Conservation (phyloP, 208 protist species). For the Leishmania mexicana region DNA sequence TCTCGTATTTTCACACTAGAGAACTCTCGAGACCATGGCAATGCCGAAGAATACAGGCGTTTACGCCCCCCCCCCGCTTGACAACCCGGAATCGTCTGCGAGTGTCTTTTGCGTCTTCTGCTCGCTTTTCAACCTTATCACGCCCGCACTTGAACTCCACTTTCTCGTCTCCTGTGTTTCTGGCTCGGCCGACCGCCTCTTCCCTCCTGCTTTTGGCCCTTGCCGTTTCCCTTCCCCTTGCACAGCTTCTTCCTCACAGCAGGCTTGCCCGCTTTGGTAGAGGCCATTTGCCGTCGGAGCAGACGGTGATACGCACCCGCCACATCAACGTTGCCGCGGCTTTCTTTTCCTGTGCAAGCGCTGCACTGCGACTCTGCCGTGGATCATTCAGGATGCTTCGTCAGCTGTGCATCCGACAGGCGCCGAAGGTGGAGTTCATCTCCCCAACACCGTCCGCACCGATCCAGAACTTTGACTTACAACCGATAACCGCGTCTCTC, state of each 20-base stretch:
- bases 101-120: background rate
- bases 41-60: background rate
- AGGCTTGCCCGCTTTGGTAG: background rate
- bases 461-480: constrained; percentile 55
- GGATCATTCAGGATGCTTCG: constrained; percentile 24
- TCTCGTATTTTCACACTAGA: background rate
- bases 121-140: background rate
- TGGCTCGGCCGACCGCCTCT: background rate
- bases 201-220: background rate
- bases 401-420: constrained; percentile 15
- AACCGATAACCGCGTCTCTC: constrained; percentile 56
- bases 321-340: background rate
- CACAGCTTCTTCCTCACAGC: background rate
- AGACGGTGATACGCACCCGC: background rate
- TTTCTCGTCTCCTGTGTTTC: background rate
- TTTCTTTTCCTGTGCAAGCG: background rate
- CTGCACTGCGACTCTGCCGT: background rate
- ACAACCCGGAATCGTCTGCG: background rate
- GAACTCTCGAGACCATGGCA: background rate
- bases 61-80: background rate
- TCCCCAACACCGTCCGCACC: constrained; percentile 64
- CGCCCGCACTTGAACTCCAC: background rate
- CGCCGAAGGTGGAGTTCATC: constrained; percentile 71
- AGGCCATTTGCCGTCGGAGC: too few relatives aligned
- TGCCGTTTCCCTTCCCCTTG: background rate